Conservation (phyloP, 2,329 filamentous ascomycete species). For the Diaporthe citri region DNA sequence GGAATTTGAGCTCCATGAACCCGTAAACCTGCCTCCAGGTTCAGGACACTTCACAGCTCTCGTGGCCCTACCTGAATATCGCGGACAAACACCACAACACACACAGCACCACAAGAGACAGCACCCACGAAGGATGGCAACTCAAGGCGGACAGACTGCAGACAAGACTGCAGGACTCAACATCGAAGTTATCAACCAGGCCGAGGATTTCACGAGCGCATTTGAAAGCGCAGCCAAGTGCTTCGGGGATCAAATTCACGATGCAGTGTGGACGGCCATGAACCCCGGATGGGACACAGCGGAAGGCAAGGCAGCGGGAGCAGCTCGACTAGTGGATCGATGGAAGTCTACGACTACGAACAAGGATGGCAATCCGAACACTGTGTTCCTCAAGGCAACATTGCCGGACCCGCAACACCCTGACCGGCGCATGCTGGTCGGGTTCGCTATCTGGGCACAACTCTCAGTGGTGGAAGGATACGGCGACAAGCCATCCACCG, state of each 20-base stretch:
- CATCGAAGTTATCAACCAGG: neutral
- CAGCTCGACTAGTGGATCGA: slow-evolving; percentile 54
- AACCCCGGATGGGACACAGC: slow-evolving; percentile 68
- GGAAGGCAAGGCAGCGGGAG: slow-evolving; percentile 54
- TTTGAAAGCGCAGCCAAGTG: slow-evolving; percentile 47
- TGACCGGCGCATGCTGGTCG: slow-evolving; percentile 55
- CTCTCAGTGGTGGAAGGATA: slow-evolving; percentile 61
- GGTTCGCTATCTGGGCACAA: slow-evolving; percentile 68
- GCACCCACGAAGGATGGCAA: neutral
- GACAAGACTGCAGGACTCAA: neutral
- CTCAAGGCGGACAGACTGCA: neutral
- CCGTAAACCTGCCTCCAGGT: neutral
- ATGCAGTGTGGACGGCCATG: slow-evolving; percentile 63
- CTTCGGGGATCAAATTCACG: slow-evolving; percentile 64
- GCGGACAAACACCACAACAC: neutral
- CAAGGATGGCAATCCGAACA: slow-evolving; percentile 60
- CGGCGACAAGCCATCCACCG: slow-evolving; percentile 56
- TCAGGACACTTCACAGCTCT: neutral
- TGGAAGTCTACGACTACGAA: slow-evolving; percentile 57
- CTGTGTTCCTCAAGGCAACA: slow-evolving; percentile 67
- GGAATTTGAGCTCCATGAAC: neutral
- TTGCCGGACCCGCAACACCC: slow-evolving; percentile 51
- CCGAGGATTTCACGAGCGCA: neutral
- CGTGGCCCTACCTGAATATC: neutral
- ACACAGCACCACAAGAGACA: too few species aligned